These are phyloP conservation scores for Sporothrix dimorphospora DNA, from an alignment of 2,329 filamentous ascomycete species.

Conservation along the genomic window DNA sequence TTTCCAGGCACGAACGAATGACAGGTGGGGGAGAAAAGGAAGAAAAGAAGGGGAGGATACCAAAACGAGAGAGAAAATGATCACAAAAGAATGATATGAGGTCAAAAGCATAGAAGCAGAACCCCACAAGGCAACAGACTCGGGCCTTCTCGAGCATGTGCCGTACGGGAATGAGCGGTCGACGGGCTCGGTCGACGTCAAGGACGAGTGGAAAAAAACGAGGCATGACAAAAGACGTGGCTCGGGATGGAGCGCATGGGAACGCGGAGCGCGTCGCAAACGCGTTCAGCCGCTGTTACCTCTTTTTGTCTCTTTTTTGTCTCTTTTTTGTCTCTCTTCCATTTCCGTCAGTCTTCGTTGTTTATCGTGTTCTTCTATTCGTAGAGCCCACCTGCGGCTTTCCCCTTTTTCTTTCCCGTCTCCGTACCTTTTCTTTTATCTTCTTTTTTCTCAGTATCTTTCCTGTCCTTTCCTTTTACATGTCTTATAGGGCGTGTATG, in stretches of 20 bases:
- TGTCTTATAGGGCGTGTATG: neutral
- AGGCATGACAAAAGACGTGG: slow-evolving; percentile 9
- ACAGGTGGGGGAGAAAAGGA: neutral
- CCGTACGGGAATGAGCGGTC: neutral
- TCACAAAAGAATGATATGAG: neutral
- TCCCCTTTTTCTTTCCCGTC: neutral
- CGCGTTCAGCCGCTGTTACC: neutral
- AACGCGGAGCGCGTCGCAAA: neutral
- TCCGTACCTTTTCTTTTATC: neutral
- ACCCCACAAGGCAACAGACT: slow-evolving; percentile 7
- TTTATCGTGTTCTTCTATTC: neutral
- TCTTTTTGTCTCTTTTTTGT: neutral
- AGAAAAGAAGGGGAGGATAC: too few relatives aligned
- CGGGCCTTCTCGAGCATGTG: slow-evolving; percentile 17
- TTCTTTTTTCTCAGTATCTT: neutral
- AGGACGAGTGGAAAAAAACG: neutral
- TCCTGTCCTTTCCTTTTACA: neutral
- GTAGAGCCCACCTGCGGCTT: neutral
- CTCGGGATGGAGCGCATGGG: neutral
- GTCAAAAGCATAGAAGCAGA: neutral
- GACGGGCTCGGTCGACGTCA: slow-evolving; percentile 3
- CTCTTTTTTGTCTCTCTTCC: neutral
- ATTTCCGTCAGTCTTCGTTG: neutral
- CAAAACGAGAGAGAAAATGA: neutral
- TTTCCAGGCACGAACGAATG: slow-evolving; percentile 1